A percentile compares a stretch with the other conserved stretches of the same genome.
Conservation (phyloP, 345 rosid species). For the Adansonia digitata region DNA sequence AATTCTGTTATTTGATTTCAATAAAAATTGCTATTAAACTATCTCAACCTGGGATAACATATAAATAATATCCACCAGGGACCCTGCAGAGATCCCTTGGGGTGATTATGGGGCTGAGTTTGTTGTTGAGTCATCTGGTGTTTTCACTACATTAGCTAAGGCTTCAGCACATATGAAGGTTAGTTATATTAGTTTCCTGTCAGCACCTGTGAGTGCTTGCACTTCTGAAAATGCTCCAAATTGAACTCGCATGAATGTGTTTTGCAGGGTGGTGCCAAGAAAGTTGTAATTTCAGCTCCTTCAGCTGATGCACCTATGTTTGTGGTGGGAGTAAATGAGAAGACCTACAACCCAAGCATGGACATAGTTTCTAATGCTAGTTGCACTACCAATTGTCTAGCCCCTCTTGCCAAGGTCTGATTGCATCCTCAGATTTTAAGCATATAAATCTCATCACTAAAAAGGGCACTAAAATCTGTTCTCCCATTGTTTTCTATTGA, state of each 20-base stretch:
- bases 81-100: constrained; percentile 98
- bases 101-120: constrained; percentile 85
- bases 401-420: constrained; percentile 97
- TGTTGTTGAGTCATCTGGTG: constrained; percentile 96
- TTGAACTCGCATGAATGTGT: constrained; percentile 1
- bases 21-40: not conserved
- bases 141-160: constrained; percentile 80
- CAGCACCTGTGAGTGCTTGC: not conserved
- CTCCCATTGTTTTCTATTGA: not conserved
- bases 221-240: not conserved
- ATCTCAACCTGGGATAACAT: constrained; percentile 7
- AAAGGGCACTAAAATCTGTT: not conserved
- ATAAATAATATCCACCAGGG: constrained; percentile 38
- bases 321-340: constrained; percentile 96
- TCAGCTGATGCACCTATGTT: constrained; percentile 99
- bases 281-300: constrained; percentile 96
- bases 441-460: not conserved
- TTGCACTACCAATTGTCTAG: constrained; percentile 99
- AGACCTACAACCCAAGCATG: constrained; percentile 77
- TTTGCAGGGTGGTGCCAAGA: constrained; percentile 89
- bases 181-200: not conserved
- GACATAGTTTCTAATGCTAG: constrained; percentile 97
- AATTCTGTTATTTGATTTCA: not conserved
- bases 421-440: constrained; percentile 10
- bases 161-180: constrained; percentile 90